Evolutionary conservation across 2,329 filamentous ascomycete species (phyloP).

Genomic region (Leptodontidium sp.): DNA sequence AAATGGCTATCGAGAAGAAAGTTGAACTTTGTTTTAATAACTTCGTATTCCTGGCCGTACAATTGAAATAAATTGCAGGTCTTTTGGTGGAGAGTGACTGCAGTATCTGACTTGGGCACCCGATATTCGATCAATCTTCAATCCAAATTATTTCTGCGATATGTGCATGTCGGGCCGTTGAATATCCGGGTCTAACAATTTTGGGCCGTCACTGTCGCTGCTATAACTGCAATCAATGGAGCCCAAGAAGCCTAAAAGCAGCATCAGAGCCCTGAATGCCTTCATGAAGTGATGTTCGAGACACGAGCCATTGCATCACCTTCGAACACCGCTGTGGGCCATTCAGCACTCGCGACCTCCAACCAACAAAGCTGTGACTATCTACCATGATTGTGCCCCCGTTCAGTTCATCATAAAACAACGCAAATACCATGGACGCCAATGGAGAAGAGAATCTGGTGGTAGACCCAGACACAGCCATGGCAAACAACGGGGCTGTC

Average conservation of each 20-base stretch:
- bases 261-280: background rate
- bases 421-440: constrained; percentile 28
- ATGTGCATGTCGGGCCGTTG: background rate
- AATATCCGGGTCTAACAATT: constrained; percentile 10
- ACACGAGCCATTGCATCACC: background rate
- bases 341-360: background rate
- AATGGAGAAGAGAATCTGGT: constrained; percentile 25
- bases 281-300: constrained; percentile 12
- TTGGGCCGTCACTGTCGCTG: background rate
- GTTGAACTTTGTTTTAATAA: too few species aligned
- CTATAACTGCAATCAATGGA: background rate
- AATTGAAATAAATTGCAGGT: background rate
- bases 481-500: constrained; percentile 23
- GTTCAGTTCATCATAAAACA: background rate
- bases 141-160: constrained; percentile 25
- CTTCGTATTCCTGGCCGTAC: background rate
- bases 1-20: background rate
- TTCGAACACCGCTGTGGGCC: background rate
- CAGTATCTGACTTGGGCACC: background rate
- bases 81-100: background rate
- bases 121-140: background rate
- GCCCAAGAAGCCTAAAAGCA: background rate
- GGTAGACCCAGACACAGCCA: constrained; percentile 31
- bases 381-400: background rate
- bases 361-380: background rate